phyloP scores from a whole-genome alignment of 306 rosid genomes.

The Prunus salicina region DNA sequence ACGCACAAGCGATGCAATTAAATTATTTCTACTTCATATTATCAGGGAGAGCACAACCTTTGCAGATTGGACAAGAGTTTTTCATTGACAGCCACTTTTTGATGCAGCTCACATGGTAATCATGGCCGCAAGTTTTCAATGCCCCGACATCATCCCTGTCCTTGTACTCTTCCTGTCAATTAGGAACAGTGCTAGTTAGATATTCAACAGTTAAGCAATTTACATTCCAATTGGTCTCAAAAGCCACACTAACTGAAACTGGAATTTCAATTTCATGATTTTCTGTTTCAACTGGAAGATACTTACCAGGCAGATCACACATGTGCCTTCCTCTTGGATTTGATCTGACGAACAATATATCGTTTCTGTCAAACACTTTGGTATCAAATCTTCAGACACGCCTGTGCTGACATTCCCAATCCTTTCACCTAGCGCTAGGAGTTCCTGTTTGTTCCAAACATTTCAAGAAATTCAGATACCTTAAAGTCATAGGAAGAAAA shows the following conservation, averaged over 20 bases:
- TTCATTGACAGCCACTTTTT: constrained; percentile 80
- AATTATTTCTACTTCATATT: constrained; percentile 46
- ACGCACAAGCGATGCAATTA: neutral
- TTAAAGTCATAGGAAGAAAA: neutral
- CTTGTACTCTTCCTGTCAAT: constrained; percentile 79
- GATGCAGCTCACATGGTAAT: constrained; percentile 78
- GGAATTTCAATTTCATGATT: neutral
- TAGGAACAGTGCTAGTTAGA: neutral
- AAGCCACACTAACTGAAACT: neutral
- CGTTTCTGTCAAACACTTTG: constrained; percentile 70
- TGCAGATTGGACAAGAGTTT: constrained; percentile 79
- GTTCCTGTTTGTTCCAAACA: constrained; percentile 50
- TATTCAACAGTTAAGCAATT: neutral
- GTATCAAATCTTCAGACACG: constrained; percentile 55
- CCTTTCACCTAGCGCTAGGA: constrained; percentile 80
- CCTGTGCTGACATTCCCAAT: constrained; percentile 83
- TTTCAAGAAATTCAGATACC: neutral
- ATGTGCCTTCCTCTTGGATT: constrained; percentile 62
- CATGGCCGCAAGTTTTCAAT: constrained; percentile 66
- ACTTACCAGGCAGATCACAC: constrained; percentile 76
- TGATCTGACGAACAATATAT: constrained; percentile 72
- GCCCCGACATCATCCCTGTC: constrained; percentile 79
- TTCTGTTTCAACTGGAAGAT: neutral
- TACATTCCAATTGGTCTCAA: neutral
- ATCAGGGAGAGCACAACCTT: constrained; percentile 53